These are phyloP conservation scores for Gyromitra esculenta DNA, from an alignment of 2,329 filamentous ascomycete genomes.

Conservation along the genomic window DNA sequence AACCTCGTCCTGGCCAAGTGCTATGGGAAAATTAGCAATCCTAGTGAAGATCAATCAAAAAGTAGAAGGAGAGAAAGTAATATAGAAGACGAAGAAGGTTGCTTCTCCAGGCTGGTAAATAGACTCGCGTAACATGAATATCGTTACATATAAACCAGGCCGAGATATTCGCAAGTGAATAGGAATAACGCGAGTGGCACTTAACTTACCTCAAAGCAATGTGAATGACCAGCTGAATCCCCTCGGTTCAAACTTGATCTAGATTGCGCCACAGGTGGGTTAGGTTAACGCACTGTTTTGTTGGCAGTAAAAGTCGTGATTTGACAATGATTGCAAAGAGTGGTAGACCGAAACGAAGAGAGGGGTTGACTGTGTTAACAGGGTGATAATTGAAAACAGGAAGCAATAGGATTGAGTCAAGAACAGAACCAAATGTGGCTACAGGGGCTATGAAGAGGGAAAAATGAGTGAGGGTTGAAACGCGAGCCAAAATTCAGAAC, in stretches of 20 bases:
- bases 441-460: constrained; percentile 48
- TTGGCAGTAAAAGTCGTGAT: constrained; percentile 34
- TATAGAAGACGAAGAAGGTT: constrained; percentile 13
- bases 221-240: constrained; percentile 18
- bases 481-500: constrained; percentile 43
- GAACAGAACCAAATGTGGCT: constrained; percentile 37
- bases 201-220: constrained; percentile 43
- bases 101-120: constrained; percentile 25
- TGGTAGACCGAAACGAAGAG: constrained; percentile 38
- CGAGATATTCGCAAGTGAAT: constrained; percentile 26
- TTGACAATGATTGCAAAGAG: constrained; percentile 38
- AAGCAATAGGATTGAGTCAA: constrained; percentile 32
- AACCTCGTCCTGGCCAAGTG: constrained; percentile 39
- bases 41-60: constrained; percentile 24
- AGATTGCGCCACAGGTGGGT: constrained; percentile 44
- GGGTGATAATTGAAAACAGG: constrained; percentile 42
- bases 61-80: constrained; percentile 20
- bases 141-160: constrained; percentile 42
- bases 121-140: constrained; percentile 47
- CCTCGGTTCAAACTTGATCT: constrained; percentile 35
- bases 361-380: constrained; percentile 36
- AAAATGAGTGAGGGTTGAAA: constrained; percentile 37
- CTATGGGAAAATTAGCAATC: constrained; percentile 45
- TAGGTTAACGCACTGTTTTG: constrained; percentile 43
- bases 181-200: constrained; percentile 40